Conservation (phyloP, 1,284 basidiomycete species). For the Omphalotus olearius region DNA sequence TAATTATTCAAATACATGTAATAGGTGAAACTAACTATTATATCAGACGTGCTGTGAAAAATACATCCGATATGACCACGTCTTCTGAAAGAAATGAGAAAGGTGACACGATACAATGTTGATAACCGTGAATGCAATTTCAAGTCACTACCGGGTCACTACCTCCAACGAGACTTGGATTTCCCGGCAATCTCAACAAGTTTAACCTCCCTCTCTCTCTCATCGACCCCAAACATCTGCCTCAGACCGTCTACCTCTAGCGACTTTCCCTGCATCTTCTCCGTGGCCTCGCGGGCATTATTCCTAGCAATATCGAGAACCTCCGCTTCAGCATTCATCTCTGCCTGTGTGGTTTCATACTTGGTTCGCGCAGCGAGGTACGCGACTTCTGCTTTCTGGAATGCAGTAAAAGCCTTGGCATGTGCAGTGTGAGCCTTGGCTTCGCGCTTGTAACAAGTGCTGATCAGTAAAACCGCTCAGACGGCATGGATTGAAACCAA, state of each 20-base stretch:
- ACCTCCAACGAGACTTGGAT: conserved; percentile 15
- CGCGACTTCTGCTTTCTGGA: conserved; percentile 45
- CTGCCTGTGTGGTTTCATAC: conserved; percentile 42
- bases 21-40: too few relatives aligned
- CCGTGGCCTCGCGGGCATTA: conserved; percentile 42
- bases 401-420: conserved; percentile 35
- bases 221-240: conserved; percentile 46
- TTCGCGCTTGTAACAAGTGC: conserved; percentile 39
- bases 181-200: conserved; percentile 25
- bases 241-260: conserved; percentile 49
- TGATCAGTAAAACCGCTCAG: not conserved
- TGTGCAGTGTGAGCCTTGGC: conserved; percentile 38
- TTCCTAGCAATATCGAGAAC: conserved; percentile 39
- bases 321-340: conserved; percentile 39
- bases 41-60: too few relatives aligned
- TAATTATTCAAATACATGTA: too few relatives aligned
- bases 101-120: not conserved
- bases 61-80: too few relatives aligned
- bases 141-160: too few relatives aligned
- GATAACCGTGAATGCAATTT: not conserved
- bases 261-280: conserved; percentile 48
- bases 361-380: conserved; percentile 42
- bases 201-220: conserved; percentile 44
- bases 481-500: conserved; percentile 18
- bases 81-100: not conserved